These are phyloP conservation scores for Leccinum fuscescens DNA, from an alignment of 1,284 basidiomycete species.

Conservation along the genomic window DNA sequence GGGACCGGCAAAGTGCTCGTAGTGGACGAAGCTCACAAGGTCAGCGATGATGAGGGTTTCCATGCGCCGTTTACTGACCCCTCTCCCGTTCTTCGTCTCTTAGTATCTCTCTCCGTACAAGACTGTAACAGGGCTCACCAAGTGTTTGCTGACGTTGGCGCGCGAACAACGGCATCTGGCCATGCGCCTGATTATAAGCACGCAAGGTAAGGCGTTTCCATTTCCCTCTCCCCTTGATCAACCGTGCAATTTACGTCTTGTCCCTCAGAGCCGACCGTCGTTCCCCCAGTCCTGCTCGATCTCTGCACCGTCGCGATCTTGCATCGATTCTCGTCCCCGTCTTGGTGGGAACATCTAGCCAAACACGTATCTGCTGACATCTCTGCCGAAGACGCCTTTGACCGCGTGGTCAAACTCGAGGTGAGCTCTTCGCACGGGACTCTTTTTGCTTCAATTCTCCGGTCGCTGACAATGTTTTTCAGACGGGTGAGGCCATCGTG, in stretches of 20 bases:
- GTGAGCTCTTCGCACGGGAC: constrained; percentile 34
- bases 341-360: constrained; percentile 68
- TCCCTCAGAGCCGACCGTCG: constrained; percentile 64
- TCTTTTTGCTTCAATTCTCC: neutral
- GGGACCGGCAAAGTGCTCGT: constrained; percentile 67
- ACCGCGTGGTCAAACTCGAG: constrained; percentile 62
- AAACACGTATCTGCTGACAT: constrained; percentile 67
- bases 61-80: neutral
- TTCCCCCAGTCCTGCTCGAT: constrained; percentile 67
- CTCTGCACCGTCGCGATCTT: constrained; percentile 63
- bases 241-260: neutral
- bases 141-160: constrained; percentile 55
- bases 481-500: constrained; percentile 68
- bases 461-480: constrained; percentile 1
- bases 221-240: neutral
- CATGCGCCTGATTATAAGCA: constrained; percentile 71
- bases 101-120: constrained; percentile 59
- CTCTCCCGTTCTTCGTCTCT: neutral
- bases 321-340: constrained; percentile 71
- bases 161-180: constrained; percentile 71
- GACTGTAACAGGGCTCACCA: constrained; percentile 52
- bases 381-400: constrained; percentile 55
- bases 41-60: constrained; percentile 26
- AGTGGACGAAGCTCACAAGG: constrained; percentile 76
- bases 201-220: constrained; percentile 49